These are phyloP conservation scores for Hypoxylon fragiforme DNA, from an alignment of 495 filamentous ascomycete genomes.

Conservation along the genomic window DNA sequence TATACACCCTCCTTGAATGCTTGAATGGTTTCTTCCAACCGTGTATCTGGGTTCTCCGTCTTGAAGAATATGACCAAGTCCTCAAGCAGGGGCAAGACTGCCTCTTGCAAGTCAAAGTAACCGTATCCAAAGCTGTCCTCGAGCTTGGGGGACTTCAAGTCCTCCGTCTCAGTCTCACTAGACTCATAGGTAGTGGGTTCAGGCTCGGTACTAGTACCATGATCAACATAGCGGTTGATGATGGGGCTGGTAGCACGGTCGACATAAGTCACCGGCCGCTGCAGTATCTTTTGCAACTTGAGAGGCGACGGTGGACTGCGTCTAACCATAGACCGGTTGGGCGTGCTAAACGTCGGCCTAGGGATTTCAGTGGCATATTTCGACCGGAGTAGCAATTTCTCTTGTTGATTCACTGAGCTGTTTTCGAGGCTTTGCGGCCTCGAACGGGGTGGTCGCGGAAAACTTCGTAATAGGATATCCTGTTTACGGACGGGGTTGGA, in stretches of 20 bases:
- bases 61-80: slow-evolving; percentile 48
- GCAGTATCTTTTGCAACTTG: slow-evolving; percentile 6
- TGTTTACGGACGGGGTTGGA: slow-evolving; percentile 31
- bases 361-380: slow-evolving; percentile 24
- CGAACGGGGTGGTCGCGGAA: slow-evolving; percentile 17
- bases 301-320: slow-evolving; percentile 23
- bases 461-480: slow-evolving; percentile 30
- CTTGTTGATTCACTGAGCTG: neutral
- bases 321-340: slow-evolving; percentile 22
- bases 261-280: slow-evolving; percentile 18
- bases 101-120: slow-evolving; percentile 24
- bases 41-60: slow-evolving; percentile 27
- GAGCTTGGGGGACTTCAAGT: slow-evolving; percentile 1
- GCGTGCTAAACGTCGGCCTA: slow-evolving; percentile 23
- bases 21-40: slow-evolving; percentile 39
- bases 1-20: slow-evolving; percentile 37
- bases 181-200: neutral
- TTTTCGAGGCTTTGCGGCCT: slow-evolving; percentile 1
- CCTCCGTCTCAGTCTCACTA: neutral
- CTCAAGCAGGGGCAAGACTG: slow-evolving; percentile 47
- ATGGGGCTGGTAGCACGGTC: slow-evolving; percentile 16
- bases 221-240: slow-evolving; percentile 14
- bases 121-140: slow-evolving; percentile 11
- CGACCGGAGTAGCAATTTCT: slow-evolving; percentile 7
- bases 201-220: slow-evolving; percentile 14